These are phyloP conservation scores for Botrytis porri DNA, from an alignment of 2,329 filamentous ascomycete genomes.

Conservation along the genomic window DNA sequence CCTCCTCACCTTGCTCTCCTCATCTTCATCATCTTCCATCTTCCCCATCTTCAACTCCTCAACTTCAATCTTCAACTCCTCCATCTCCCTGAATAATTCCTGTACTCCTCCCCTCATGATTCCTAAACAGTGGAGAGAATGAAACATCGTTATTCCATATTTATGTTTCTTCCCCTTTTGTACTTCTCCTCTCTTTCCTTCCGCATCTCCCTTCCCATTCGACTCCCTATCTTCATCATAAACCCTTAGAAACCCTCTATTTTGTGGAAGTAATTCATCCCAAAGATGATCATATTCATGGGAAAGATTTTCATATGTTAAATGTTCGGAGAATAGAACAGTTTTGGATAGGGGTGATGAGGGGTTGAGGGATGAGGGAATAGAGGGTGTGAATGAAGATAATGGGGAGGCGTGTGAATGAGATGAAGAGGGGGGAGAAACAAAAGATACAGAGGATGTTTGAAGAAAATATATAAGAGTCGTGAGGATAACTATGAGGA, in stretches of 20 bases:
- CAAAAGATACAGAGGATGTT: not conserved
- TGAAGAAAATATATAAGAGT: not conserved
- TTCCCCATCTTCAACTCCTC: not conserved
- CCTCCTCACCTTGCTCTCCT: no score
- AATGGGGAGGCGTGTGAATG: not conserved
- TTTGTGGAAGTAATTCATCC: not conserved
- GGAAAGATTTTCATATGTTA: constrained; percentile 9
- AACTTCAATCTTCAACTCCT: not conserved
- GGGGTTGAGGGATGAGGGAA: not conserved
- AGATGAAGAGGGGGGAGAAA: not conserved
- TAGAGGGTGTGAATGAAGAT: not conserved
- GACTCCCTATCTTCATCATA: not conserved
- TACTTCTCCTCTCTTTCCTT: not conserved
- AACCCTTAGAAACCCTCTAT: constrained; percentile 1
- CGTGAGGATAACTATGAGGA: not conserved
- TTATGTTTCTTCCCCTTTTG: not conserved
- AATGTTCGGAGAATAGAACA: constrained; percentile 1
- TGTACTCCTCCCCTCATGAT: constrained; percentile 16
- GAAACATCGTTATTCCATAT: constrained; percentile 17
- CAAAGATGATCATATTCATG: constrained; percentile 4
- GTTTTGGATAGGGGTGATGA: not conserved
- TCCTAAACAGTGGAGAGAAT: constrained; percentile 13
- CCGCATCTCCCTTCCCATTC: not conserved
- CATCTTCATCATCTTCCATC: not conserved
- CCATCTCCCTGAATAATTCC: constrained; percentile 14